Percentiles rank a stretch among this genome's conserved stretches.
Evolutionary conservation across 2,329 filamentous ascomycete species (phyloP).

Genomic region (Penicillium nordicum): DNA sequence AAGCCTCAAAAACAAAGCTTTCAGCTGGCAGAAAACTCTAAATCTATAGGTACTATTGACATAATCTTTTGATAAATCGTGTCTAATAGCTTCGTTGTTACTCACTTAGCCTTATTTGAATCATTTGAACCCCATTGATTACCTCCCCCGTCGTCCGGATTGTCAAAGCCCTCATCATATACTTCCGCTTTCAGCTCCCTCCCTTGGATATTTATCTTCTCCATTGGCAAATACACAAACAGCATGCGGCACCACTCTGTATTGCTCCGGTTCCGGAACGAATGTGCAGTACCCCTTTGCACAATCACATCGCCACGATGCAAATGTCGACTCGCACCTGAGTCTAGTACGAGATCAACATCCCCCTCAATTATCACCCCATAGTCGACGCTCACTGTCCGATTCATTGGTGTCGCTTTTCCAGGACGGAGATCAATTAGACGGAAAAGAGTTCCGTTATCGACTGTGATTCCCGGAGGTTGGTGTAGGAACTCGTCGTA

Average conservation of each 20-base stretch:
- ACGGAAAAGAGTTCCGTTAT: conserved; percentile 32
- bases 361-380: conserved; percentile 38
- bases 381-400: conserved; percentile 39
- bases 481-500: conserved; percentile 35
- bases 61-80: neutral
- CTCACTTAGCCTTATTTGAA: neutral
- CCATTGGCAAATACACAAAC: conserved; percentile 33
- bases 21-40: too few species aligned
- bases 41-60: neutral
- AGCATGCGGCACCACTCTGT: conserved; percentile 31
- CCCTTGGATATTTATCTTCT: conserved; percentile 39
- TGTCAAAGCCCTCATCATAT: conserved; percentile 27
- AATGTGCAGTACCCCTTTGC: conserved; percentile 33
- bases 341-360: conserved; percentile 37
- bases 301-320: conserved; percentile 36
- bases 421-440: conserved; percentile 36
- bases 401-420: conserved; percentile 35
- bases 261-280: conserved; percentile 26
- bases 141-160: neutral
- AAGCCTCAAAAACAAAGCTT: neutral
- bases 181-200: conserved; percentile 53
- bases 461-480: conserved; percentile 32
- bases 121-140: neutral
- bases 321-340: conserved; percentile 32
- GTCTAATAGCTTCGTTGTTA: neutral